Base-by-base conservation (phyloP, 176 grass and related monocot genomes). In the Typha latifolia region DNA sequence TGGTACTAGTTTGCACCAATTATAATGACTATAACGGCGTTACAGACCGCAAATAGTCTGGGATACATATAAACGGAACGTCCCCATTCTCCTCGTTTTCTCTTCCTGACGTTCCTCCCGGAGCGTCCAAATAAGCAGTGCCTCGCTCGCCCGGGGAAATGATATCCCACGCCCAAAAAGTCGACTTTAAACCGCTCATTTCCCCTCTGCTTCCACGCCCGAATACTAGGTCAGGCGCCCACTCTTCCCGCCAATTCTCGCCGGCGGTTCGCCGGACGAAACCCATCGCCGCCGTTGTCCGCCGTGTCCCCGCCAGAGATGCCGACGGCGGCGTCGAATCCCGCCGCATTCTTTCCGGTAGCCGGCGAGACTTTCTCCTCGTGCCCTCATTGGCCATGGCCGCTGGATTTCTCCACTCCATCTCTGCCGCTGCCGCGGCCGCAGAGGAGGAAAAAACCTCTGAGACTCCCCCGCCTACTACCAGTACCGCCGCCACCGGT, bases 281-380 rank as follows among this genome's bases (percentile, higher is more conserved):
- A 32, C 32, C 77, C 43, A 4, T 77, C 49, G 20, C 70, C 48
- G 62, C 72, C 5, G 59, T 82, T 20, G 49, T 82, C 51, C 81
- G 78, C 24, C 66, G 69, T 13, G 23, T 13, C 43, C 13, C 81
- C 69, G 63, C 63, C 37, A 7, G 37, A 43, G 37, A 43, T 43
- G 37, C 37, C 61, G 32, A 66, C 47, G 50, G 68, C 7, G 72
- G 63, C 14, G 79, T 71, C 23, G 70, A 78, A 11, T 65, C 66
- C 3, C 34, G 62, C 2, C 16, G 29, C 3, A 15, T 19, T 5
- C 11, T 79, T 3, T 29, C 34, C 14, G 83, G 49, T 3, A 50
- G 27, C 10, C 69, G 79, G 14, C 82, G 93, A 48, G 84, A 90
- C 32, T 78, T 97, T 32, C 67, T 96, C 51, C 85, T 91, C 52